Percentiles rank a stretch among this genome's conserved stretches.
Evolutionary conservation across 257 asterid genomes (phyloP).

Genomic region (Leonotis leonurus): DNA sequence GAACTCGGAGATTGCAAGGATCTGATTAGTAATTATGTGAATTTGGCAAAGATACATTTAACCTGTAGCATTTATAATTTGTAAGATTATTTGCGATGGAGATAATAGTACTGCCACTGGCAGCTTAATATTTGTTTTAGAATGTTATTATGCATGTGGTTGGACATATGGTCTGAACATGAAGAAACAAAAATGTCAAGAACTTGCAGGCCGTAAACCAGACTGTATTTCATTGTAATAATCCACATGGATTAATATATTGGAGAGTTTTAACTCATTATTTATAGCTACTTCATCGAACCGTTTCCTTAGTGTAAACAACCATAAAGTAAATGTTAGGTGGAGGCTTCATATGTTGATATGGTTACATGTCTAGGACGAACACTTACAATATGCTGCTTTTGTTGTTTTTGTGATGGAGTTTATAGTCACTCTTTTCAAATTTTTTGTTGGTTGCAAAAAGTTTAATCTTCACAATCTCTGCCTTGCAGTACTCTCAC

Average conservation of each 20-base stretch:
- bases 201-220: neutral
- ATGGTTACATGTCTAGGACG: neutral
- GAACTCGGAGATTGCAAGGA: neutral
- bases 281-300: neutral
- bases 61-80: neutral
- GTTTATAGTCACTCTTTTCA: neutral
- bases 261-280: too few relatives aligned
- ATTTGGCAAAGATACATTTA: neutral
- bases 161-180: neutral
- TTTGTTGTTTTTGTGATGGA: neutral
- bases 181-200: neutral
- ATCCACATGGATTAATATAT: too few relatives aligned
- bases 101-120: neutral
- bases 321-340: neutral
- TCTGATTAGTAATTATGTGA: neutral
- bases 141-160: neutral
- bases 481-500: conserved; percentile 57
- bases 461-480: neutral
- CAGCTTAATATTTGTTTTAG: neutral
- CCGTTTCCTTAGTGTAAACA: neutral
- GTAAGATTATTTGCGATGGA: neutral
- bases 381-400: neutral
- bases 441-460: neutral
- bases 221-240: too few relatives aligned
- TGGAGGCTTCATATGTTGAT: neutral